Conservation (phyloP, 2,329 filamentous ascomycete genomes). For the Venturia oleaginea region DNA sequence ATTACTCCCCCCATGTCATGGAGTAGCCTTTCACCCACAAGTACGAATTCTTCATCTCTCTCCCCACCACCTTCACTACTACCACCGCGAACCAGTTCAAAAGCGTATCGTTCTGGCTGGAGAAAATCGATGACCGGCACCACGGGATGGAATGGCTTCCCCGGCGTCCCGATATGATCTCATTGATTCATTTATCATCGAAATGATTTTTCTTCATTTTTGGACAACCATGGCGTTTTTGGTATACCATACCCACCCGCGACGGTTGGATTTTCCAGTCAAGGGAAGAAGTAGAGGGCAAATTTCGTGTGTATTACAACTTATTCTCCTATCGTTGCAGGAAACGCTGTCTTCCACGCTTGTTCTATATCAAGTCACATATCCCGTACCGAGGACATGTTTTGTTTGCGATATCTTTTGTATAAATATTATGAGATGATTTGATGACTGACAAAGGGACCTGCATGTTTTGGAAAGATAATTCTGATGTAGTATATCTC, state of each 20-base stretch:
- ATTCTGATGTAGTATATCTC: background rate
- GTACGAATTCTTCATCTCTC: background rate
- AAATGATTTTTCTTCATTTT: too few relatives aligned
- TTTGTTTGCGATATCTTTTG: background rate
- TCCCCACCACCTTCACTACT: background rate
- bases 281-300: background rate
- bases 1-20: background rate
- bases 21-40: background rate
- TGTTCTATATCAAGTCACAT: background rate
- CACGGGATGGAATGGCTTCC: background rate
- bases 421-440: background rate
- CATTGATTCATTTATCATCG: background rate
- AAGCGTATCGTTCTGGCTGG: background rate
- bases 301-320: background rate
- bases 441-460: background rate
- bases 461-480: too few relatives aligned
- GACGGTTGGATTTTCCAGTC: background rate
- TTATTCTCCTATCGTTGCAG: background rate
- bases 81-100: background rate
- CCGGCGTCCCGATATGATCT: background rate
- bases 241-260: background rate
- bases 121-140: background rate
- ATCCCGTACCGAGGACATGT: background rate
- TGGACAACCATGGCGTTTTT: background rate
- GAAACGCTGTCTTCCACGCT: background rate